Evolutionary conservation across 441 rosid species (phyloP).

Genomic region (Eutrema salsugineum): DNA sequence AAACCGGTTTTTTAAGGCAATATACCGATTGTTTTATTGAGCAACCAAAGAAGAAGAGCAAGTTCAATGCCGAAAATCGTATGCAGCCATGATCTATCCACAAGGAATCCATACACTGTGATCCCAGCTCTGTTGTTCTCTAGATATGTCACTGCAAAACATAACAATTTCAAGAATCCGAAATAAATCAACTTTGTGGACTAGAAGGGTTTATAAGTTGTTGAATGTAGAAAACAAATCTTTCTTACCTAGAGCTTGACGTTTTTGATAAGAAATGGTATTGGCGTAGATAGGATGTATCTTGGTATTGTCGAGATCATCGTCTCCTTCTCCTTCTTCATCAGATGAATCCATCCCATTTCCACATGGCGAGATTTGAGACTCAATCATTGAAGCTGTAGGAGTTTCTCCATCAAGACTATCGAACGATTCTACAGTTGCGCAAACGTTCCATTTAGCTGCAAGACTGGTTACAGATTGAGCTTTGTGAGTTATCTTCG

Average conservation of each 20-base stretch:
- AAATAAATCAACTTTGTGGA: background rate
- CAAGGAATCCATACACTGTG: slow-evolving; percentile 76
- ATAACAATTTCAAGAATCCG: background rate
- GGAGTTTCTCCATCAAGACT: slow-evolving; percentile 69
- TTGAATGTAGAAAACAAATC: background rate
- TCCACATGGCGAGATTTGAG: slow-evolving; percentile 23
- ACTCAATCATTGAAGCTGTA: slow-evolving; percentile 25
- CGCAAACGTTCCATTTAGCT: slow-evolving; percentile 86
- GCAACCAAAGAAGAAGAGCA: slow-evolving; percentile 84
- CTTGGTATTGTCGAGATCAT: slow-evolving; percentile 56
- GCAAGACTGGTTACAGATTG: slow-evolving; percentile 85
- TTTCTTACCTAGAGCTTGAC: slow-evolving; percentile 77
- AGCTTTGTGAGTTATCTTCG: slow-evolving; percentile 86
- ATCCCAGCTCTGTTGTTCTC: slow-evolving; percentile 88
- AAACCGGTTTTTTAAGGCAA: slow-evolving; percentile 1
- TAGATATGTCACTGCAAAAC: slow-evolving; percentile 69
- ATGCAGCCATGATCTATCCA: slow-evolving; percentile 85
- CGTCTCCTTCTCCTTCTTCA: slow-evolving; percentile 76
- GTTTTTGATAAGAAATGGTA: slow-evolving; percentile 78
- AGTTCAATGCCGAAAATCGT: slow-evolving; percentile 76
- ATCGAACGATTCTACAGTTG: slow-evolving; percentile 72
- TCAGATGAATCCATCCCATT: slow-evolving; percentile 41
- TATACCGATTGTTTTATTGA: slow-evolving; percentile 79
- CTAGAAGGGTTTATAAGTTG: background rate
- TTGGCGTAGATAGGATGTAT: slow-evolving; percentile 58